phyloP scores from a whole-genome alignment of 2,329 filamentous ascomycete species.

The Trichoderma atroviride region DNA sequence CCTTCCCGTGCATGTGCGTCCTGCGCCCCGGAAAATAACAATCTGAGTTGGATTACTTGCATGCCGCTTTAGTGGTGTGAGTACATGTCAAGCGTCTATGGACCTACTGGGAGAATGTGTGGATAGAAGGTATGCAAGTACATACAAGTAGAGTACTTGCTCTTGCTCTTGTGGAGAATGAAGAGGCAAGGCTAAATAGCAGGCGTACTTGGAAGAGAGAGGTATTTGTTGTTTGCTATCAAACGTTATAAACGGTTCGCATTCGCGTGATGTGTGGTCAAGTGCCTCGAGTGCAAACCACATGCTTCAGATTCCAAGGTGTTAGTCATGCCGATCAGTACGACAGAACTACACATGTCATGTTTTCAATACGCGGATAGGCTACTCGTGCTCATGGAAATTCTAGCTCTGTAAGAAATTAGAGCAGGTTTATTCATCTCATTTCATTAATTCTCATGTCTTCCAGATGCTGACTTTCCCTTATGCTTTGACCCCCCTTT shows the following conservation, averaged over 20 bases:
- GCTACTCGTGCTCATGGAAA: background rate
- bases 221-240: background rate
- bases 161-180: background rate
- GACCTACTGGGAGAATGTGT: background rate
- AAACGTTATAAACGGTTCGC: background rate
- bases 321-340: background rate
- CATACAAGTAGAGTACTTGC: background rate
- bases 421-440: background rate
- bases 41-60: background rate
- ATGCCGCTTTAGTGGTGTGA: background rate
- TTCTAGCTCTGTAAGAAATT: background rate
- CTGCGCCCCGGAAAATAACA: constrained; percentile 22
- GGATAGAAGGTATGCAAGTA: background rate
- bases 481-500: background rate
- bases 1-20: constrained; percentile 6
- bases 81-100: background rate
- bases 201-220: background rate
- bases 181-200: background rate
- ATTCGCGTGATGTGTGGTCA: background rate
- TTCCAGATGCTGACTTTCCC: background rate
- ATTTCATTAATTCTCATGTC: constrained; percentile 13
- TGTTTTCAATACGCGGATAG: too few species aligned
- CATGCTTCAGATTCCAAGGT: background rate
- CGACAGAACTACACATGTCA: background rate
- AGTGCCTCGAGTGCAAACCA: background rate